Evolutionary conservation across 2,329 filamentous ascomycete species (phyloP), one percentile per base, ranked within the genome.

Genomic region (Fusarium algeriense): DNA sequence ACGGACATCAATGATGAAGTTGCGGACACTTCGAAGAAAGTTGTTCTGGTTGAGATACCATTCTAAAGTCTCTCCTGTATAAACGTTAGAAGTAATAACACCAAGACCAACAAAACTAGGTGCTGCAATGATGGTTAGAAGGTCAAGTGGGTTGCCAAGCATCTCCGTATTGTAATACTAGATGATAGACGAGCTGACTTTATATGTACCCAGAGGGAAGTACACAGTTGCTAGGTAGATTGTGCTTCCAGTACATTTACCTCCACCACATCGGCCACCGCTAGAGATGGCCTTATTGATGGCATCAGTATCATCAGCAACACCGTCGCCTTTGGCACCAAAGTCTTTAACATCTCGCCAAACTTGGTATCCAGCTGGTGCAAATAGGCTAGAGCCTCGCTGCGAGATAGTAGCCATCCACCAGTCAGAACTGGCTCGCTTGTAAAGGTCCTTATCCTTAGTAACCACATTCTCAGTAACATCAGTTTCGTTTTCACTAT

Each of bases 21-120:
- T 93, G 12, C 89, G 84, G 63, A 92, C 85, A 70, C 90, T 87
- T 46, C 90, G 84, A 75, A 85, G 90, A 79, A 93, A 93, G 13
- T 91, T 87, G 71, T 88, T 90, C 38, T 88, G 66, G 44, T 76
- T 76, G 15, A 78, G 58, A 49, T 78, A 78, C 35, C 35, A 52
- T 52, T 52, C 49, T 6, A 34, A 52, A 3, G 49, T 52, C 35
- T 52, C 49, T 38, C 49, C 49, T 2, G 35, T 40, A 28, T 52
- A 52, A 12, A 52, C 38, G 6, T 65, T 61, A 28, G 62, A 56
- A 61, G 62, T 65, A 56, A 91, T 87, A 62, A 91, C 74, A 20
- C 86, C 89, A 23, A 90, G 80, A 32, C 86, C 87, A 3, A 78
- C 76, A 75, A 91, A 91, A 65, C 82, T 82, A 6, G 83, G 50